Conservation (phyloP, 192 early-diverging fungal species). For the Rhizoclosmatium globosum region DNA sequence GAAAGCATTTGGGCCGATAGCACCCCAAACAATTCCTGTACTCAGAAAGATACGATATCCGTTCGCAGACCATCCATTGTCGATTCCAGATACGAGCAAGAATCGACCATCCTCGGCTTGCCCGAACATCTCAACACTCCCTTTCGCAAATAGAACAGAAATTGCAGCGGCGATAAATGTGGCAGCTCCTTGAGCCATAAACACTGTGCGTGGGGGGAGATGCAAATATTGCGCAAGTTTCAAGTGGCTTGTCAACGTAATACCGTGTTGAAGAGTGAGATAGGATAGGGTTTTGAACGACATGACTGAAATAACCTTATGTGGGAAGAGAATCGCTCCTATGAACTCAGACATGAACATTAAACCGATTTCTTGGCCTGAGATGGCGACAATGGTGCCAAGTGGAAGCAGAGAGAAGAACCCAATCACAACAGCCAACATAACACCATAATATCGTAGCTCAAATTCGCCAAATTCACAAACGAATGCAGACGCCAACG, state of each 20-base stretch:
- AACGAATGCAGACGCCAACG: background rate
- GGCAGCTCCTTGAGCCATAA: constrained; percentile 76
- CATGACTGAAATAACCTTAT: constrained; percentile 68
- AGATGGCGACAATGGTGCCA: constrained; percentile 69
- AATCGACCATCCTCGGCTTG: constrained; percentile 17
- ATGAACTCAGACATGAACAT: constrained; percentile 69
- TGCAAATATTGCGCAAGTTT: constrained; percentile 78
- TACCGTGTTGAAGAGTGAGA: constrained; percentile 66
- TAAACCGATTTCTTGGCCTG: constrained; percentile 59
- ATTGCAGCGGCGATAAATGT: constrained; percentile 74
- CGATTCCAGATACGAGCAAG: constrained; percentile 15
- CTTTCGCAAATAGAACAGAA: constrained; percentile 58
- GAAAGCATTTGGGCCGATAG: constrained; percentile 67
- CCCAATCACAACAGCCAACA: constrained; percentile 53
- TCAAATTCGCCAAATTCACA: constrained; percentile 37
- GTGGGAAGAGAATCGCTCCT: constrained; percentile 65
- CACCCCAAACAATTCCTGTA: constrained; percentile 54
- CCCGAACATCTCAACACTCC: constrained; percentile 11
- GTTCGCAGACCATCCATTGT: constrained; percentile 39
- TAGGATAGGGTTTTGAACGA: constrained; percentile 76
- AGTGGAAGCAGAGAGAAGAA: constrained; percentile 65
- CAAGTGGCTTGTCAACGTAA: constrained; percentile 65
- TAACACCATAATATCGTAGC: constrained; percentile 33
- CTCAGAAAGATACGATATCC: constrained; percentile 34
- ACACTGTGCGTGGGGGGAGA: constrained; percentile 80